Percentiles rank a stretch among this genome's conserved stretches.
These are phyloP conservation scores for Pseudogymnoascus sp. DNA, from an alignment of 2,329 filamentous ascomycete species.

Conservation along the genomic window DNA sequence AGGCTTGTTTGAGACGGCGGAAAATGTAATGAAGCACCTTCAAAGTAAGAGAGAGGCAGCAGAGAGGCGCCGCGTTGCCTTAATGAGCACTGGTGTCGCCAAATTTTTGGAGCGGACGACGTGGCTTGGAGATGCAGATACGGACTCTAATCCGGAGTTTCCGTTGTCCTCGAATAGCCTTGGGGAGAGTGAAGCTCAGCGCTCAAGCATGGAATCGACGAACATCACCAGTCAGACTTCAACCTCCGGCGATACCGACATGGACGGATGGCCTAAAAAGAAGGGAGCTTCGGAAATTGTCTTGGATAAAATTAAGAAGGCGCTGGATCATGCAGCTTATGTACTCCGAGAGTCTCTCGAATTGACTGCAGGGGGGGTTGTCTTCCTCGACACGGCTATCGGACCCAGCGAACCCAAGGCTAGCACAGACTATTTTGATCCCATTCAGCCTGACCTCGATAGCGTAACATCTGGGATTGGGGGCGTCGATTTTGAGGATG, in stretches of 20 bases:
- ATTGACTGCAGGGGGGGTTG: conserved; percentile 23
- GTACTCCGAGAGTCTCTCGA: conserved; percentile 25
- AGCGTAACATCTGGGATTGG: neutral
- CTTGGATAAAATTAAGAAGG: conserved; percentile 23
- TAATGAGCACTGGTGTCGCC: conserved; percentile 22
- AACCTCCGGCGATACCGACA: neutral
- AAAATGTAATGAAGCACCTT: conserved; percentile 23
- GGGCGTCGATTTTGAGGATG: neutral
- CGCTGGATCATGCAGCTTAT: conserved; percentile 24
- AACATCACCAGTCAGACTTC: neutral
- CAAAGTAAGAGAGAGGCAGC: conserved; percentile 23
- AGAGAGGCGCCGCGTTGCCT: conserved; percentile 18
- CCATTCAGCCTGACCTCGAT: neutral
- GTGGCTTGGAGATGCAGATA: neutral
- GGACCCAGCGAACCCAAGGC: conserved; percentile 16
- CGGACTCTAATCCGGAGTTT: neutral
- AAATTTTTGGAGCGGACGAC: conserved; percentile 19
- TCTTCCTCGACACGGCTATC: conserved; percentile 24
- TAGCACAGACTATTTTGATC: conserved; percentile 13
- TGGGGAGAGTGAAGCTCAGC: neutral
- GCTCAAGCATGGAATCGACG: neutral
- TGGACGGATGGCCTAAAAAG: neutral
- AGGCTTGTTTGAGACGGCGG: conserved; percentile 20
- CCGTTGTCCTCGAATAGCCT: neutral
- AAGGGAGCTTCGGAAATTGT: conserved; percentile 10